These are phyloP conservation scores for Coemansia sp. DNA, from an alignment of 192 early-diverging fungal genomes.

Conservation along the genomic window DNA sequence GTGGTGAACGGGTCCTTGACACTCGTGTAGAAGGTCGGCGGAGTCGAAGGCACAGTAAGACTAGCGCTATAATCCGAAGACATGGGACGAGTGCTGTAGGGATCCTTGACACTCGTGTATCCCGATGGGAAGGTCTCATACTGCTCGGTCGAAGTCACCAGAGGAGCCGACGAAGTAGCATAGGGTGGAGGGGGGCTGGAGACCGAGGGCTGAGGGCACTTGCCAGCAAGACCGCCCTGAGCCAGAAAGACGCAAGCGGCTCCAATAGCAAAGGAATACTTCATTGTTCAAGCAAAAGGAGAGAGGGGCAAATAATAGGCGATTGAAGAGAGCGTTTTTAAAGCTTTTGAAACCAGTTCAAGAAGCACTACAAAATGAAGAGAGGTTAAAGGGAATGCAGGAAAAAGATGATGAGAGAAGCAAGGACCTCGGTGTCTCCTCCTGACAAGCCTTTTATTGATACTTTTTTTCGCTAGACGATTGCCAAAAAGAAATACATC, in stretches of 20 bases:
- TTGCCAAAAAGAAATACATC: neutral
- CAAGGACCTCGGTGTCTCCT: neutral
- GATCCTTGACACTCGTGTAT: slow-evolving; percentile 3
- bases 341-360: slow-evolving; percentile 2
- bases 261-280: slow-evolving; percentile 10
- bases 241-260: slow-evolving; percentile 9
- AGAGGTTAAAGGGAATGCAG: neutral
- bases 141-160: neutral
- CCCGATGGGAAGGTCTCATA: neutral
- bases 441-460: neutral
- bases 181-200: neutral
- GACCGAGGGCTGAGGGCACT: slow-evolving; percentile 18
- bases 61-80: slow-evolving; percentile 2
- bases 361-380: neutral
- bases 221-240: slow-evolving; percentile 20
- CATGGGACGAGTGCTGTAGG: slow-evolving; percentile 15
- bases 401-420: neutral
- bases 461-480: neutral
- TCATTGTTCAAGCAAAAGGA: slow-evolving; percentile 23
- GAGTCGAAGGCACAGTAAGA: neutral
- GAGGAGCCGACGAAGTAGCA: neutral
- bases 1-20: slow-evolving; percentile 17
- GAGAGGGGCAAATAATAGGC: neutral
- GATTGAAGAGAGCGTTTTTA: neutral
- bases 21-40: slow-evolving; percentile 5